Evolutionary conservation across 2,329 filamentous ascomycete species (phyloP).

Genomic region (Fusarium redolens): DNA sequence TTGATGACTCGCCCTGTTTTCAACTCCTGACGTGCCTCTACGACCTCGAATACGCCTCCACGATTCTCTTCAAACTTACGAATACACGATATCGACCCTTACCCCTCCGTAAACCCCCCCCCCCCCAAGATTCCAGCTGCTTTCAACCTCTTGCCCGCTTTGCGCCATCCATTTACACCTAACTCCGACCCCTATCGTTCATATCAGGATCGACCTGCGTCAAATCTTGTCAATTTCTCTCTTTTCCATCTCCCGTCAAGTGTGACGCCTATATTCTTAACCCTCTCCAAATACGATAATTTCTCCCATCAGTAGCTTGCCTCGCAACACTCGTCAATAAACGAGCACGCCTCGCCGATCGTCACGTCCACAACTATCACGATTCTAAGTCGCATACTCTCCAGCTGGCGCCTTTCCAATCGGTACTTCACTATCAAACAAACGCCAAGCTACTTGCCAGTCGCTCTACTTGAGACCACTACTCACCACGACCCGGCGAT

Average conservation of each 20-base stretch:
- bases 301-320: slow-evolving; percentile 8
- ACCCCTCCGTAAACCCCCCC: not conserved
- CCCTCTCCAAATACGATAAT: not conserved
- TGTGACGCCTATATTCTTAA: not conserved
- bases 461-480: not conserved
- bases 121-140: not conserved
- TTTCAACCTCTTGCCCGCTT: slow-evolving; percentile 16
- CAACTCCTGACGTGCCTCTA: slow-evolving; percentile 2
- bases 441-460: not conserved
- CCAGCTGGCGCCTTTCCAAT: not conserved
- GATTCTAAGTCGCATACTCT: not conserved
- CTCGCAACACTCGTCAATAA: not conserved
- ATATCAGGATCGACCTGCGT: not conserved
- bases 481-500: slow-evolving; percentile 20
- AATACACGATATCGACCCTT: not conserved
- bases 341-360: not conserved
- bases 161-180: slow-evolving; percentile 25
- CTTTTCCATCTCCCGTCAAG: not conserved
- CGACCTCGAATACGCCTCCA: not conserved
- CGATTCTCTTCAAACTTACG: not conserved
- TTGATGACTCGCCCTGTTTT: slow-evolving; percentile 2
- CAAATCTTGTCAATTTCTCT: not conserved
- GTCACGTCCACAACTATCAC: not conserved
- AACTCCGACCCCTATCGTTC: slow-evolving; percentile 20
- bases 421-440: not conserved